Percentiles rank a stretch among this genome's conserved stretches.
phyloP scores from a whole-genome alignment of 371 early-diverging fungal species.

The Apophysomyces sp. region DNA sequence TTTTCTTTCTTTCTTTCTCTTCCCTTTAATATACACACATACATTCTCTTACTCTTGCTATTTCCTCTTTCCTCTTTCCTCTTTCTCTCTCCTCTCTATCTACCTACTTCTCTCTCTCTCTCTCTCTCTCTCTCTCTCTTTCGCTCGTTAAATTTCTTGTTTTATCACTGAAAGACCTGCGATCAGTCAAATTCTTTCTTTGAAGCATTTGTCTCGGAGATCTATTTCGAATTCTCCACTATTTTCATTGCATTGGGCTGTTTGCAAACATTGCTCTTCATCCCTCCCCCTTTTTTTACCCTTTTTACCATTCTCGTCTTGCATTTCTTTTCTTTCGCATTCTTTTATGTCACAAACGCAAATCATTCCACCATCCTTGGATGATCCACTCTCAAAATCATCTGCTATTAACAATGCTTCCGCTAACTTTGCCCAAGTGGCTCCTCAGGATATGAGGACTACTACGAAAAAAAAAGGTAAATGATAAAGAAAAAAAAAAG shows the following conservation, averaged over 20 bases:
- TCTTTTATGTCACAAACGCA: conserved; percentile 5
- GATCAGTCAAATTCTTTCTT: background rate
- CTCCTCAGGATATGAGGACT: conserved; percentile 1
- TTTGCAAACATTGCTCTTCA: background rate
- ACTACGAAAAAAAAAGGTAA: conserved; percentile 4
- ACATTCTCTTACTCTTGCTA: background rate
- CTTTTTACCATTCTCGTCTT: too few species aligned
- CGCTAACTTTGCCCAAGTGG: background rate
- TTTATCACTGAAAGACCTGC: background rate
- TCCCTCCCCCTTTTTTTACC: background rate
- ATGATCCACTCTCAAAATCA: conserved; percentile 2
- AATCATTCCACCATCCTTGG: background rate
- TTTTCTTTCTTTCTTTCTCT: background rate
- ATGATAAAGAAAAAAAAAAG: background rate
- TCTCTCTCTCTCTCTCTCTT: background rate
- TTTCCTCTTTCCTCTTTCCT: conserved; percentile 1
- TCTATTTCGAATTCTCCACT: background rate
- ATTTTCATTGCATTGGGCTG: background rate
- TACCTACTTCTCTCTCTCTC: background rate
- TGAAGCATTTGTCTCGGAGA: background rate
- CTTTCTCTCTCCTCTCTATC: background rate
- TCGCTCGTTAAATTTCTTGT: background rate
- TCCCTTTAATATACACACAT: background rate
- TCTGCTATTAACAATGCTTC: background rate
- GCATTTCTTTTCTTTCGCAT: background rate